Percentiles rank a stretch among this genome's conserved stretches.
phyloP scores from a whole-genome alignment of 1,284 basidiomycete genomes.

The Phylloboletellus chloephorus region DNA sequence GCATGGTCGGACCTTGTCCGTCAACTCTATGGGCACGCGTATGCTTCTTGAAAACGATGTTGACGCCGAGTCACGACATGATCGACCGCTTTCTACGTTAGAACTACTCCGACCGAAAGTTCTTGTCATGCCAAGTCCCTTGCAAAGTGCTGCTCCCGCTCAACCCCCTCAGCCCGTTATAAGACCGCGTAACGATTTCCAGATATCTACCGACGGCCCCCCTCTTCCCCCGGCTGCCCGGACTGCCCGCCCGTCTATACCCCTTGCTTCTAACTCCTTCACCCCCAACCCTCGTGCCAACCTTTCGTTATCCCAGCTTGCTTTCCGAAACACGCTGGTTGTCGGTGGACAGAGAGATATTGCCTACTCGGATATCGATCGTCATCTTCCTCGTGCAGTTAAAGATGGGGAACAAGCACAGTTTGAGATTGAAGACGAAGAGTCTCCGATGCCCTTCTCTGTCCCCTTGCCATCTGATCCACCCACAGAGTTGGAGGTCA shows the following conservation, averaged over 20 bases:
- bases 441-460: constrained; percentile 34
- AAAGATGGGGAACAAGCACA: constrained; percentile 68
- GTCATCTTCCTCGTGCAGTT: constrained; percentile 55
- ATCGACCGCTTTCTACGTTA: constrained; percentile 60
- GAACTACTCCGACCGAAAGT: constrained; percentile 77
- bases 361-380: constrained; percentile 55
- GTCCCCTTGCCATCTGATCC: constrained; percentile 32
- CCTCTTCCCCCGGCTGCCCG: constrained; percentile 66
- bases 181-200: constrained; percentile 52
- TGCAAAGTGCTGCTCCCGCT: constrained; percentile 48
- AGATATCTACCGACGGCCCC: constrained; percentile 56
- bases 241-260: constrained; percentile 42
- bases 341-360: constrained; percentile 62
- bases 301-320: constrained; percentile 69
- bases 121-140: constrained; percentile 79
- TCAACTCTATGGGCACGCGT: constrained; percentile 59
- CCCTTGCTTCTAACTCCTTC: constrained; percentile 61
- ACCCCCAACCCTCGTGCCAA: constrained; percentile 71
- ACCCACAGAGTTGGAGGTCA: constrained; percentile 26
- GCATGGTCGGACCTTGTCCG: constrained; percentile 59
- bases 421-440: constrained; percentile 40
- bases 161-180: constrained; percentile 28
- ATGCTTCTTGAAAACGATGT: constrained; percentile 56
- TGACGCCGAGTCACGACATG: constrained; percentile 39
- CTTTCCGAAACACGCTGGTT: constrained; percentile 69